Evolutionary conservation across 805 yeast species (phyloP), one percentile per base, ranked within the genome.

Genomic region (Saturnispora kantuleensis): DNA sequence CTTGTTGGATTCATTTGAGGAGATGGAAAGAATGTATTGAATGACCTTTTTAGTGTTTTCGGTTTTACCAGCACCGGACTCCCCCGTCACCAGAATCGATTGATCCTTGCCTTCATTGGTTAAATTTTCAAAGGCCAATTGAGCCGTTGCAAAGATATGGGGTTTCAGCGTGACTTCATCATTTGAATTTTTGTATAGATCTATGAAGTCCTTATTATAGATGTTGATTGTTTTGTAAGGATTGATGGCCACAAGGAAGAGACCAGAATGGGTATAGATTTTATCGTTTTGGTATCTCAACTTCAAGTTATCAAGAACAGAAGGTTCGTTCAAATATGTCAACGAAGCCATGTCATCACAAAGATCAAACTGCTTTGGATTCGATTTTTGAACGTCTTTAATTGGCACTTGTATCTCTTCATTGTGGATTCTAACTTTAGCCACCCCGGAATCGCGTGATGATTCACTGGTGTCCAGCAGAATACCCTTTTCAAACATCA

Each of bases 41-140:
- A 93, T 82, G 45, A 93, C 88, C 58, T 84, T 88, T 62, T 93
- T 93, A 4, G 99, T 93, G 54, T 87, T 93, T 65, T 93, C 98
- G 0, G 99, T 93, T 60, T 93, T 93, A 43, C 99, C 99, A 0
- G 99, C 98, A 52, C 99, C 99, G 18, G 95, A 83, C 60, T 93
- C 99, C 51, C 99, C 99, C 0, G 98, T 93, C n/a, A 93, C 97
- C 41, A 93, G 69, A 45, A 93, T 87, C 10, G 94, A 81, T 66
- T 93, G 98, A 61, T 89, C 83, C 55, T 78, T 79, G 41, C 68
- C 71, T 51, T 83, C 80, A 10, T 73, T 69, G 10, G 86, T 66
- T 59, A 93, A 67, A 55, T 81, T 84, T 50, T 86, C 76, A 54
- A 79, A 85, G 1, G 97, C 95, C 39, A 78, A 77, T 56, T 93